Evolutionary conservation across 306 rosid genomes (phyloP), one percentile per base, ranked within the genome.

Genomic region (Sindora glabra): DNA sequence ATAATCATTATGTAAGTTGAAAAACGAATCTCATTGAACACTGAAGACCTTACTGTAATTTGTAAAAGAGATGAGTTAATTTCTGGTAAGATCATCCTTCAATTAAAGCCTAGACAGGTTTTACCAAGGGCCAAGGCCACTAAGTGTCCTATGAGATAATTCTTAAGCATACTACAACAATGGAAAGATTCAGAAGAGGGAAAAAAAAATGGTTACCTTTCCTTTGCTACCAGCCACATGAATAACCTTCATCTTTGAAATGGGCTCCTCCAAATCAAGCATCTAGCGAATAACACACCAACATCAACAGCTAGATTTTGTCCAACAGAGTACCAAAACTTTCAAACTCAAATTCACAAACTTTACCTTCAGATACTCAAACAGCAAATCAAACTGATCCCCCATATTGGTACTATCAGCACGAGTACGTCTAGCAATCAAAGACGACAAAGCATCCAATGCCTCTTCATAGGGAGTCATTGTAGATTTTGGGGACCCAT

Each of bases 211-310:
- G 41, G 38, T 46, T 81, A 92, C 98, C 98, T 92, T 92, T 51
- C 98, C 96, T 76, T 92, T 92, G 66, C 96, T 92, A 15, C 98
- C 98, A 72, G 98, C 98, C 37, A 88, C 95, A 67, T 92, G 98
- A 60, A 92, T 86, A 56, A 92, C 54, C 90, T 92, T 92, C 96
- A 92, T 67, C 59, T 74, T 48, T 1, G 85, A 78, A 73, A 88
- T 81, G 10, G 86, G 59, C 78, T 88, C 96, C 66, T 91, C 96
- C 67, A 91, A 81, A 47, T 91, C 98, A 36, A 91, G 85, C 36
- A 88, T 88, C 98, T 92, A 48, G 8, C 18, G 36, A 22, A 64
- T 40, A 60, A 11, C 1, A 42, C 32, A 37, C 49, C 23, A 19
- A 36, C 54, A 59, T 58, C 44, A 60, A 51, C 16, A 60, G 57